Percentiles rank a stretch among this genome's conserved stretches.
Evolutionary conservation across 352 stramenopile genomes (phyloP).

Genomic region (Lagenidium giganteum): DNA sequence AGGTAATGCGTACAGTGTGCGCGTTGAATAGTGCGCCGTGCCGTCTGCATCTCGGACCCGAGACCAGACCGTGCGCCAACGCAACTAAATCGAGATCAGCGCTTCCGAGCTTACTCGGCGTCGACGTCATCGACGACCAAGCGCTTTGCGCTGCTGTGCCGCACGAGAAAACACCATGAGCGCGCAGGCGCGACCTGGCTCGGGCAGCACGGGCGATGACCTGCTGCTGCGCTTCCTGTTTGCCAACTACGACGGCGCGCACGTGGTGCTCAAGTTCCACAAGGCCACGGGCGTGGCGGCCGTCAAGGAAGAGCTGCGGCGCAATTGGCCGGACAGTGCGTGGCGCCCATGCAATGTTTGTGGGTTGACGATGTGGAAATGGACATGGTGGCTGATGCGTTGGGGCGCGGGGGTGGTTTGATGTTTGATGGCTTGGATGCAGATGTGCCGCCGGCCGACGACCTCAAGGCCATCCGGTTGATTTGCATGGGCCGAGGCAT

Average conservation of each 20-base stretch:
- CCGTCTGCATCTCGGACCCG: no score
- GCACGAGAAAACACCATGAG: no score
- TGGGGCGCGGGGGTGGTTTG: not conserved
- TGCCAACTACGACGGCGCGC: conserved; percentile 74
- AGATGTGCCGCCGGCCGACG: conserved; percentile 44
- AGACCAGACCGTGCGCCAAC: no score
- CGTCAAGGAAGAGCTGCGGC: conserved; percentile 66
- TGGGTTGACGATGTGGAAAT: not conserved
- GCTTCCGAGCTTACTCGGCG: no score
- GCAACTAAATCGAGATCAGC: no score
- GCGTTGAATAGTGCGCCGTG: no score
- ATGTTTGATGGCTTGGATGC: conserved; percentile 2
- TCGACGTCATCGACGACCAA: no score
- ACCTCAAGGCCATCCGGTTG: conserved; percentile 74
- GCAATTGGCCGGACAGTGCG: conserved; percentile 58
- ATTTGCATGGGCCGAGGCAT: conserved; percentile 95
- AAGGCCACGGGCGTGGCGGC: conserved; percentile 37
- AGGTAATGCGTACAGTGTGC: no score
- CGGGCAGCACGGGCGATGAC: conserved; percentile 39
- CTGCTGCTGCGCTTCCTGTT: conserved; percentile 83
- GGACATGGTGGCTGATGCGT: no score
- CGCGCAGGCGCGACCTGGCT: no score
- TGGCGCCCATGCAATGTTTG: not conserved
- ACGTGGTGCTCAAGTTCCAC: conserved; percentile 54
- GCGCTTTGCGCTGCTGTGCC: no score